phyloP scores from a whole-genome alignment of 2,329 filamentous ascomycete genomes.

The Fusarium xyrophilum region DNA sequence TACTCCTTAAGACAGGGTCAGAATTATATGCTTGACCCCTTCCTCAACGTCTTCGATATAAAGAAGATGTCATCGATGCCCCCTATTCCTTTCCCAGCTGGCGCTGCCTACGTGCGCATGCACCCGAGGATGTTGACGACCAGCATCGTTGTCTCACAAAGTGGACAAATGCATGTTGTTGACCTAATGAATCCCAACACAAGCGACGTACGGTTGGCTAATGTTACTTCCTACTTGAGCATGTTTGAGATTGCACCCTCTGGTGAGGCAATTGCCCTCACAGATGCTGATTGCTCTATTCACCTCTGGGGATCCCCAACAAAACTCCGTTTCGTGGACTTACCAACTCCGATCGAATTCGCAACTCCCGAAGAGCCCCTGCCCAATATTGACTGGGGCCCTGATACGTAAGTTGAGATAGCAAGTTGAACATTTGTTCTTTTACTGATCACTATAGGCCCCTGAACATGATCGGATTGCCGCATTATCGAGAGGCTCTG shows the following conservation, averaged over 20 bases:
- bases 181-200: slow-evolving; percentile 94
- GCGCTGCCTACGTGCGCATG: slow-evolving; percentile 94
- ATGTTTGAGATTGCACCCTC: slow-evolving; percentile 88
- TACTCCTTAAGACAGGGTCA: slow-evolving; percentile 79
- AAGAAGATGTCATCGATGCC: slow-evolving; percentile 88
- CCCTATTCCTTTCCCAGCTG: slow-evolving; percentile 89
- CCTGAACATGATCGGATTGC: slow-evolving; percentile 85
- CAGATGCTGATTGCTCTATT: slow-evolving; percentile 78
- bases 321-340: slow-evolving; percentile 87
- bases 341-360: slow-evolving; percentile 78
- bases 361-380: slow-evolving; percentile 68
- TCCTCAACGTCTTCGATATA: slow-evolving; percentile 94
- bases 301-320: slow-evolving; percentile 88
- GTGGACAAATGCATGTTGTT: slow-evolving; percentile 92
- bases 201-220: slow-evolving; percentile 83
- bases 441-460: slow-evolving; percentile 59
- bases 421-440: too few relatives aligned
- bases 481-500: slow-evolving; percentile 87
- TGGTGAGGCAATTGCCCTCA: slow-evolving; percentile 82
- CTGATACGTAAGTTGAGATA: slow-evolving; percentile 66
- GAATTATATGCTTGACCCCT: slow-evolving; percentile 84
- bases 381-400: slow-evolving; percentile 70
- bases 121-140: slow-evolving; percentile 96
- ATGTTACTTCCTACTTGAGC: slow-evolving; percentile 75
- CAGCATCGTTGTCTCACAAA: slow-evolving; percentile 89